Evolutionary conservation across 169 alveolate genomes (phyloP), one percentile per base, ranked within the genome.

Genomic region (Plasmodium billcollinsi): DNA sequence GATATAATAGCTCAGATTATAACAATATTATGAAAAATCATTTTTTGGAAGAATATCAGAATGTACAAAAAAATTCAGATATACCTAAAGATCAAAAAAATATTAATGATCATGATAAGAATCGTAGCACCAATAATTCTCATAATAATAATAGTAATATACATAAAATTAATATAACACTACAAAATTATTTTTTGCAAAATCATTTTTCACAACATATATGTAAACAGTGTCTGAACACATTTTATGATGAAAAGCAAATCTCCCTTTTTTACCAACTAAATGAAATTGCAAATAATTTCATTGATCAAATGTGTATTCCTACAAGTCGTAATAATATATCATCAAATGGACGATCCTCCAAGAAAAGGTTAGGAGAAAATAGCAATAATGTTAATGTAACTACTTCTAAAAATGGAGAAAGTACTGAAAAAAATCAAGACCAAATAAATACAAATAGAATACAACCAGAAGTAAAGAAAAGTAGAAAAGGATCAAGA

Each of bases 161-260:
- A 45, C 21, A 39, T 20, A 29, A 67, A 15, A 67, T 12, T 39
- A 29, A 20, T 18, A 65, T 26, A 11, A 6, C 47, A 39, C 47
- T 39, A 39, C 47, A 39, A 39, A 39, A 39, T 39, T 39, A 39
- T 39, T 5, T 39, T 0, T 39, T 39, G 47, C 47, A 39, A 39
- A 39, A 39, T 39, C 47, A 39, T 39, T 39, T 39, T 39, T 5
- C 47, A 39, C 47, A 39, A 39, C 63, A 61, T 78, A 29, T 50
- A 6, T 78, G 89, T 20, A 78, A 78, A 45, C 24, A 66, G n/a
- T 78, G 89, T 71, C 29, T 78, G 52, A 78, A 78, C 69, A 66
- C 67, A 3, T 78, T 65, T 70, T 78, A 65, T 59, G 80, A 78
- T 43, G 47, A 39, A 39, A 39, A 78, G 8, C 43, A 67, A 14